Conservation (phyloP, 768 basidiomycete species). For the Mycena capillaripes region DNA sequence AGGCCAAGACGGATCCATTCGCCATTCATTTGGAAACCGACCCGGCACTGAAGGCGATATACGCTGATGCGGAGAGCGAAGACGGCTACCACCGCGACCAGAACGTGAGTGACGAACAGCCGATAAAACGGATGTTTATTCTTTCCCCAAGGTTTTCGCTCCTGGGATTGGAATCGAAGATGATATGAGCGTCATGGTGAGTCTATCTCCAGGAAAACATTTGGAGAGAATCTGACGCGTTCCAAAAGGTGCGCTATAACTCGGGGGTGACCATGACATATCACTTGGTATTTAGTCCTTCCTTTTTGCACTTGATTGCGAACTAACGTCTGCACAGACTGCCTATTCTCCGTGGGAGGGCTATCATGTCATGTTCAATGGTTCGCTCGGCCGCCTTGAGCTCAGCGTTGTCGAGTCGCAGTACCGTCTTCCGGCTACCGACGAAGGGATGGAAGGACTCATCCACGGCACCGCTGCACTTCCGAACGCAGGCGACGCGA, state of each 20-base stretch:
- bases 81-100: conserved; percentile 66
- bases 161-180: conserved; percentile 64
- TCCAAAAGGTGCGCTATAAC: conserved; percentile 54
- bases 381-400: conserved; percentile 64
- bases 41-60: conserved; percentile 57
- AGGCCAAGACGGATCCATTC: conserved; percentile 62
- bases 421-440: conserved; percentile 48
- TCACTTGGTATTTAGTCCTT: conserved; percentile 54
- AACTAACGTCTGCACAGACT: conserved; percentile 41
- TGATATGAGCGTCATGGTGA: conserved; percentile 61
- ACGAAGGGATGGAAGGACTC: conserved; percentile 47
- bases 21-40: conserved; percentile 62
- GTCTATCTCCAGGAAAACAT: background rate
- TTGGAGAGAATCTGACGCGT: background rate
- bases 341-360: conserved; percentile 63
- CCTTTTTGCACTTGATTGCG: background rate
- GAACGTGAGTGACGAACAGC: conserved; percentile 49
- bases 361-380: conserved; percentile 67
- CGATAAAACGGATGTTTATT: background rate
- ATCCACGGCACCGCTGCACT: conserved; percentile 54
- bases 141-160: conserved; percentile 50
- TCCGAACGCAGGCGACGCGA: conserved; percentile 58
- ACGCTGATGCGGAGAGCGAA: conserved; percentile 60
- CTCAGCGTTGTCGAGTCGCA: conserved; percentile 63
- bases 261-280: conserved; percentile 66